Base-by-base conservation (phyloP, 345 rosid species). In the Rhodomyrtus tomentosa region DNA sequence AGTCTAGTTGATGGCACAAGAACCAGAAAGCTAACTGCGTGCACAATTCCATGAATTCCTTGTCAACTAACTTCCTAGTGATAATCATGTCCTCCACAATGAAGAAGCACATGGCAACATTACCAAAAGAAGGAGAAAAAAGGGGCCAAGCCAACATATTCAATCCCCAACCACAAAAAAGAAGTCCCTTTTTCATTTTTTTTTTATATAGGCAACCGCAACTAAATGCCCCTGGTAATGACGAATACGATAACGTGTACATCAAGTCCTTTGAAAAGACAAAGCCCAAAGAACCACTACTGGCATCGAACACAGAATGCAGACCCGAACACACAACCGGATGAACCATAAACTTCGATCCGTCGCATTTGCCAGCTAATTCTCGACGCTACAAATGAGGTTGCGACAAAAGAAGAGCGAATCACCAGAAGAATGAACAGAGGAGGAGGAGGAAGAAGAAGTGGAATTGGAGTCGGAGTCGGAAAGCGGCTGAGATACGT, bases 401-500 rank as follows among this genome's bases (percentile, higher is more conserved):
- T 40, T 24, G 72, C 40, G 36, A 68, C 79, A 32, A 25, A 68
- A 6, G 0, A 8, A 42, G 83, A 79, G 40, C 59, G 32, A 83
- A 55, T 40, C 15, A 55, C 79, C 36, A 21, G 82, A 27, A 74
- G 82, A 50, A 81, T 74, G 86, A 83, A 88, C 89, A 58, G 86
- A 27, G 54, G 85, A 42, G 10, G 52, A 40, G 50, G 88, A 72
- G 15, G 84, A 85, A 27, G 93, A 84, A 14, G 90, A 83, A 5
- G 87, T 86, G 82, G 90, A 84, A 21, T 84, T 86, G 82, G 90
- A 85, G 13, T 80, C 76, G 82, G 88, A 40, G 42, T n/a, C n/a
- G n/a, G n/a, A 87, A 25, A 87, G 62, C 50, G 85, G 49, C 56
- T 84, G 91, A 81, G 95, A 86, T 85, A 90, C 82, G 87, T 90